A percentile compares a stretch with the other conserved stretches of the same genome.
Evolutionary conservation across 495 filamentous ascomycete genomes (phyloP).

Genomic region (Symbiotaphrina buchneri): DNA sequence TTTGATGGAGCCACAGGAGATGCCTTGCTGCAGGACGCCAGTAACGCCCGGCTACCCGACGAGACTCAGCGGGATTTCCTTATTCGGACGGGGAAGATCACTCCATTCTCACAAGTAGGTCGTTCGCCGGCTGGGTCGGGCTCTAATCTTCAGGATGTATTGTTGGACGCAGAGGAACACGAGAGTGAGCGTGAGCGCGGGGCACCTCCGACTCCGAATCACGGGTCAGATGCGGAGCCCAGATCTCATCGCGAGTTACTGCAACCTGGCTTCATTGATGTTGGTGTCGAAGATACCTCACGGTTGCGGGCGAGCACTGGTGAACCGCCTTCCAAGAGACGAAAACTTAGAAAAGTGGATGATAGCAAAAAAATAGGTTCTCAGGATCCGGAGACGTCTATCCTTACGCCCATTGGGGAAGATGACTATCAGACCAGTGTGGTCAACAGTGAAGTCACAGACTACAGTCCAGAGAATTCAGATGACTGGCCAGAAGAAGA

Average conservation of each 20-base stretch:
- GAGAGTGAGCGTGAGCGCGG: slow-evolving; percentile 17
- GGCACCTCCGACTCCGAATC: not conserved
- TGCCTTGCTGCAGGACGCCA: slow-evolving; percentile 3
- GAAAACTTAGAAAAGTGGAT: too few relatives aligned
- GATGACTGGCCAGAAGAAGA: slow-evolving; percentile 12
- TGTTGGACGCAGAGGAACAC: slow-evolving; percentile 56
- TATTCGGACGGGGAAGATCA: slow-evolving; percentile 92
- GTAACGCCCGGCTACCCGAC: slow-evolving; percentile 34
- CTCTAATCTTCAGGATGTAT: slow-evolving; percentile 42
- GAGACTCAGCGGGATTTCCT: slow-evolving; percentile 77
- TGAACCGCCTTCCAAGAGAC: too few relatives aligned
- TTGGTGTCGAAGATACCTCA: too few relatives aligned
- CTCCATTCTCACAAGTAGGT: slow-evolving; percentile 63
- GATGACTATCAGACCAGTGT: slow-evolving; percentile 11
- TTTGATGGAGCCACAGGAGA: slow-evolving; percentile 20
- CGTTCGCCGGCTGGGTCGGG: slow-evolving; percentile 26
- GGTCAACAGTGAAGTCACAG: slow-evolving; percentile 8
- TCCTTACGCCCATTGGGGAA: slow-evolving; percentile 7
- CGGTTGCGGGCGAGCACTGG: too few relatives aligned
- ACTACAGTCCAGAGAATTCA: slow-evolving; percentile 9
- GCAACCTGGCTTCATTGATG: slow-evolving; percentile 52
- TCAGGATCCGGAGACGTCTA: not conserved
- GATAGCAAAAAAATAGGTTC: too few relatives aligned
- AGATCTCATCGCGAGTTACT: slow-evolving; percentile 65
- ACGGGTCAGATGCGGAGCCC: slow-evolving; percentile 17